Conservation (phyloP, 345 rosid species). For the Populus ilicifolia region DNA sequence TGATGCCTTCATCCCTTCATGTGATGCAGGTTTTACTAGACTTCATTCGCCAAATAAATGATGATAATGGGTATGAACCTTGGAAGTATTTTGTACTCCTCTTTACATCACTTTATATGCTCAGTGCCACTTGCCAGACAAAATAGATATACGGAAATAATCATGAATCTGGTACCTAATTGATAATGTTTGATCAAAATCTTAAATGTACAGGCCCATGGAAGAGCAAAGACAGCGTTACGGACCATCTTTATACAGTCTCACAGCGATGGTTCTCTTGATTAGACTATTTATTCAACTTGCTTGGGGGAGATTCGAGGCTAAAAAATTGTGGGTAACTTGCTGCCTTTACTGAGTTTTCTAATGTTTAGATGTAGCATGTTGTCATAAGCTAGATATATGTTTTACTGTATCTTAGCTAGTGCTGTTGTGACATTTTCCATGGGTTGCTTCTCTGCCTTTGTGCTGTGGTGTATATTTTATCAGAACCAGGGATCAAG, state of each 20-base stretch:
- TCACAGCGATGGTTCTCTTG: constrained; percentile 58
- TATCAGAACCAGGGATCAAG: constrained; percentile 51
- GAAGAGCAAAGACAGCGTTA: constrained; percentile 96
- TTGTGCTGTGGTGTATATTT: constrained; percentile 8
- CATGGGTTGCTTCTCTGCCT: constrained; percentile 21
- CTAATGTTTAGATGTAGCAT: neutral
- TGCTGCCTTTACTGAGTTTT: constrained; percentile 13
- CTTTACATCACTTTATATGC: neutral
- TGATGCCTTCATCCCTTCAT: constrained; percentile 6
- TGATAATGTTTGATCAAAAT: constrained; percentile 9
- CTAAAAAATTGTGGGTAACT: constrained; percentile 58
- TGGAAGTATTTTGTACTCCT: neutral
- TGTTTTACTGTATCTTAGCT: neutral
- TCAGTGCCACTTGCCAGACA: constrained; percentile 2
- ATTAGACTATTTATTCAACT: constrained; percentile 65
- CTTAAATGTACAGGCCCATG: constrained; percentile 70
- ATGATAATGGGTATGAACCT: constrained; percentile 81
- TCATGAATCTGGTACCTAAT: neutral
- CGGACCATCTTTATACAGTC: constrained; percentile 87
- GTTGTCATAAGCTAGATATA: neutral
- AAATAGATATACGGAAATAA: constrained; percentile 4
- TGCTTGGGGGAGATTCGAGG: constrained; percentile 61
- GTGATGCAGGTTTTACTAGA: constrained; percentile 79
- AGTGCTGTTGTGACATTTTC: constrained; percentile 18
- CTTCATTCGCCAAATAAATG: constrained; percentile 87